A percentile compares a stretch with the other conserved stretches of the same genome.
Conservation (phyloP, 163 green algal genomes). For the Chloromonas sp. region DNA sequence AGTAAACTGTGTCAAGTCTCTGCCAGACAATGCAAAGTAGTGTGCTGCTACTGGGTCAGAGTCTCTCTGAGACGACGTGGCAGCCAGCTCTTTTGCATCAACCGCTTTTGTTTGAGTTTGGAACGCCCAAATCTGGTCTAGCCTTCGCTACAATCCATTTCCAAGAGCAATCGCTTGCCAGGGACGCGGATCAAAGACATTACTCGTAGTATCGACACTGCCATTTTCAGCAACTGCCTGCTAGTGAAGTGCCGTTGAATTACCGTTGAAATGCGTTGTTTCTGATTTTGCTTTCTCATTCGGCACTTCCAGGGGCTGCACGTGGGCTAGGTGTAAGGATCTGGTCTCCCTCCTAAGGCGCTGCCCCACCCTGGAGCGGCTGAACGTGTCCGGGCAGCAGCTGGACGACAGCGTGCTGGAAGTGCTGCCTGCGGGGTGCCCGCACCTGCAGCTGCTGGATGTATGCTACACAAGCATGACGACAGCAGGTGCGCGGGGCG, state of each 20-base stretch:
- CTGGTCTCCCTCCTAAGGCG: not conserved
- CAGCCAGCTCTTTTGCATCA: too few species aligned
- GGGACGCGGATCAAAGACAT: not conserved
- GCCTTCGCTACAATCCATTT: too few species aligned
- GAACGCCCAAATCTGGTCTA: too few species aligned
- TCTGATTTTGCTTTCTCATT: not conserved
- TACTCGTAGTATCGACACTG: not conserved
- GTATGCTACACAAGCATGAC: not conserved
- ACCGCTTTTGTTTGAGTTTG: too few species aligned
- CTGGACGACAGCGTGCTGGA: not conserved
- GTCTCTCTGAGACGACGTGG: too few species aligned
- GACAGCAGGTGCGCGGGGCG: too few species aligned
- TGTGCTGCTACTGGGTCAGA: too few species aligned
- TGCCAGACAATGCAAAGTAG: too few species aligned
- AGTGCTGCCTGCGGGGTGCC: not conserved
- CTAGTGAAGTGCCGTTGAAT: not conserved
- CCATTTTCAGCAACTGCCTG: not conserved
- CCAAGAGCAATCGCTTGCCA: too few species aligned
- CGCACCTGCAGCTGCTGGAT: not conserved
- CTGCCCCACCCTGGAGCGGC: not conserved
- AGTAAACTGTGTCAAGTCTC: too few species aligned
- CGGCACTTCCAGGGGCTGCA: not conserved
- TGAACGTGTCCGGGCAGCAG: not conserved
- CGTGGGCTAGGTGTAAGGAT: not conserved
- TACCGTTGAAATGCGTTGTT: not conserved